phyloP scores from a whole-genome alignment of 352 stramenopile genomes.

The Plasmopara halstedii region DNA sequence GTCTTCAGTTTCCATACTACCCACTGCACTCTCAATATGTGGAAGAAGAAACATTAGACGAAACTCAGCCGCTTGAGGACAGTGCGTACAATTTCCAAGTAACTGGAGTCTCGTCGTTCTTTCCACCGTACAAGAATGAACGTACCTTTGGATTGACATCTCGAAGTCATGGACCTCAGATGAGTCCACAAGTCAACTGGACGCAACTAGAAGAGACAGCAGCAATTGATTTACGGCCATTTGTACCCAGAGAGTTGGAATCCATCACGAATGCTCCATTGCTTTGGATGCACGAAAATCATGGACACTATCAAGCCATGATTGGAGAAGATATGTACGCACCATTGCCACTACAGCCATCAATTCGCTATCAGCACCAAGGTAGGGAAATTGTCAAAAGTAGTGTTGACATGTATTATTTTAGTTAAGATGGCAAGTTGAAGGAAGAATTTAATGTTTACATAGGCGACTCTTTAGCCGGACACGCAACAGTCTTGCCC shows the following conservation, averaged over 20 bases:
- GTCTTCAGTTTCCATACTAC: not conserved
- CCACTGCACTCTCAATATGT: not conserved
- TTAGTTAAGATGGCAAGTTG: not conserved
- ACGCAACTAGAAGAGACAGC: not conserved
- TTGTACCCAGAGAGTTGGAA: not conserved
- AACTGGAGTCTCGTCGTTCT: not conserved
- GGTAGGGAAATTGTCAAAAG: not conserved
- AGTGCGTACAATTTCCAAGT: not conserved
- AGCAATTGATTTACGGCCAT: not conserved
- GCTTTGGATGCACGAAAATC: not conserved
- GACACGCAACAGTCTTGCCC: not conserved
- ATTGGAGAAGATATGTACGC: not conserved
- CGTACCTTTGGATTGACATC: not conserved
- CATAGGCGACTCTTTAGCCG: not conserved
- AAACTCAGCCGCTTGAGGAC: not conserved
- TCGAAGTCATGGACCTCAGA: not conserved
- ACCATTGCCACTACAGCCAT: not conserved
- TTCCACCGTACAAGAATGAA: not conserved
- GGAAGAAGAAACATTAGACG: not conserved
- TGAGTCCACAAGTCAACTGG: not conserved
- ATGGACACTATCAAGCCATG: not conserved
- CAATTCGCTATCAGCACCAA: not conserved
- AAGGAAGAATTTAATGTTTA: not conserved
- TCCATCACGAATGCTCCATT: not conserved
- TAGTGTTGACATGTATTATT: too few species aligned